A percentile compares a stretch with the other conserved stretches of the same genome.
These are phyloP conservation scores for Chrysosphaeria jannelii DNA, from an alignment of 2,329 filamentous ascomycete genomes.

Conservation along the genomic window DNA sequence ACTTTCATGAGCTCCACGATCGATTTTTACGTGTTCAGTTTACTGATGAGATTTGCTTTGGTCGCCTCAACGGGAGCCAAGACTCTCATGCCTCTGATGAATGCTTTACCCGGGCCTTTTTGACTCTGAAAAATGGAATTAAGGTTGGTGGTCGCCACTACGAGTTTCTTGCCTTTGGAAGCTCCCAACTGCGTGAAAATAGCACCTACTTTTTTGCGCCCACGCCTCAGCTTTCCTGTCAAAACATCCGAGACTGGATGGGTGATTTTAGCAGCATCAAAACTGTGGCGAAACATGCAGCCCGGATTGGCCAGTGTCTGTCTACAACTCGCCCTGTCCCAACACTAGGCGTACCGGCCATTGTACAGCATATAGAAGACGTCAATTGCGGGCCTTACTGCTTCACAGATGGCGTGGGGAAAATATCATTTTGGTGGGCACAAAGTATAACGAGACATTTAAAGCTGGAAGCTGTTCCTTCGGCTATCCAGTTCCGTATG, in stretches of 20 bases:
- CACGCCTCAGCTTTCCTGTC: slow-evolving; percentile 31
- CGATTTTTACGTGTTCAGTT: slow-evolving; percentile 77
- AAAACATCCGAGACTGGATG: slow-evolving; percentile 62
- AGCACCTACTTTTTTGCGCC: slow-evolving; percentile 81
- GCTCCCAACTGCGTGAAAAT: slow-evolving; percentile 77
- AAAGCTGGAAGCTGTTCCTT: slow-evolving; percentile 32
- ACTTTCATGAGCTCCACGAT: slow-evolving; percentile 36
- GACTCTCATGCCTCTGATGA: slow-evolving; percentile 29
- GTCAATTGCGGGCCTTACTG: slow-evolving; percentile 34
- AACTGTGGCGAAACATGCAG: slow-evolving; percentile 66
- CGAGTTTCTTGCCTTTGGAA: slow-evolving; percentile 79
- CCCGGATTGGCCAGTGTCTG: slow-evolving; percentile 79
- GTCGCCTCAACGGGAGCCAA: slow-evolving; percentile 24
- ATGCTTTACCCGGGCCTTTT: slow-evolving; percentile 42
- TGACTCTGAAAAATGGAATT: slow-evolving; percentile 49
- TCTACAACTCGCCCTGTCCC: slow-evolving; percentile 61
- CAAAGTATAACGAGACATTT: slow-evolving; percentile 44
- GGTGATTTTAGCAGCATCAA: slow-evolving; percentile 57
- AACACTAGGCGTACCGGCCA: slow-evolving; percentile 25
- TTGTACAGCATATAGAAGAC: slow-evolving; percentile 30
- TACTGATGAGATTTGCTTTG: slow-evolving; percentile 41
- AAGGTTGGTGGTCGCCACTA: slow-evolving; percentile 54
- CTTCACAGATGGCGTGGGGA: slow-evolving; percentile 84
- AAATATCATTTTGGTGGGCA: slow-evolving; percentile 56
- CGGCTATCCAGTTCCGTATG: slow-evolving; percentile 72